phyloP scores from a whole-genome alignment of 1,284 basidiomycete genomes.

The Trichosporon asahii region DNA sequence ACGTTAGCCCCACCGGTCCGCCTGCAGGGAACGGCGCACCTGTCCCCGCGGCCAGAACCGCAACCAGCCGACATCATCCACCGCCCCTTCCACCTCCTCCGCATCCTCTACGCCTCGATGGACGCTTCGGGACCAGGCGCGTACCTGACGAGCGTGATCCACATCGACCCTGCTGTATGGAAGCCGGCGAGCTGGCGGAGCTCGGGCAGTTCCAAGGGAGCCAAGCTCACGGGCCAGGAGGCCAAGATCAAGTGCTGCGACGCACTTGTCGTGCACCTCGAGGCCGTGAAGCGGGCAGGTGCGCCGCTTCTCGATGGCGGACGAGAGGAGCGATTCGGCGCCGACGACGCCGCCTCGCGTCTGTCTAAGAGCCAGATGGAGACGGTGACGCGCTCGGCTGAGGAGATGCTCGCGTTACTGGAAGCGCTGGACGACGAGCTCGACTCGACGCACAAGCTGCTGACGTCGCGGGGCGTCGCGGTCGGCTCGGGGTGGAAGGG shows the following conservation, averaged over 20 bases:
- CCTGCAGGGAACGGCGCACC: conserved; percentile 26
- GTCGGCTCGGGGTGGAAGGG: conserved; percentile 60
- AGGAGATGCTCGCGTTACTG: conserved; percentile 54
- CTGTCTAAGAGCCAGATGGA: conserved; percentile 19
- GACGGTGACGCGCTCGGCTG: conserved; percentile 57
- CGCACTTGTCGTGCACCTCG: conserved; percentile 30
- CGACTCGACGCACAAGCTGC: conserved; percentile 78
- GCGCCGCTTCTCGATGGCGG: conserved; percentile 55
- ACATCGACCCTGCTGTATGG: conserved; percentile 88
- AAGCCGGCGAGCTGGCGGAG: conserved; percentile 27
- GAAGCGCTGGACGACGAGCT: conserved; percentile 79
- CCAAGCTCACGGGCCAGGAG: conserved; percentile 37
- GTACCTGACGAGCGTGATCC: conserved; percentile 80
- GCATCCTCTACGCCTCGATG: conserved; percentile 72
- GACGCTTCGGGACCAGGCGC: conserved; percentile 71
- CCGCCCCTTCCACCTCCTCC: conserved; percentile 88
- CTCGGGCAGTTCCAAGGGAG: conserved; percentile 57
- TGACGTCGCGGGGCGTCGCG: conserved; percentile 79
- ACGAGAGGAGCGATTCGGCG: conserved; percentile 61
- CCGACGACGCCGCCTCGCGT: conserved; percentile 8
- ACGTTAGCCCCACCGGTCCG: conserved; percentile 22
- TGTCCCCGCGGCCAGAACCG: conserved; percentile 38
- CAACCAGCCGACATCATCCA: conserved; percentile 67
- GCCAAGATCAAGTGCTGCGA: conserved; percentile 38
- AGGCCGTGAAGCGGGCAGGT: conserved; percentile 44